Conservation (phyloP, 768 basidiomycete species). For the Xanthoconium purpureum region DNA sequence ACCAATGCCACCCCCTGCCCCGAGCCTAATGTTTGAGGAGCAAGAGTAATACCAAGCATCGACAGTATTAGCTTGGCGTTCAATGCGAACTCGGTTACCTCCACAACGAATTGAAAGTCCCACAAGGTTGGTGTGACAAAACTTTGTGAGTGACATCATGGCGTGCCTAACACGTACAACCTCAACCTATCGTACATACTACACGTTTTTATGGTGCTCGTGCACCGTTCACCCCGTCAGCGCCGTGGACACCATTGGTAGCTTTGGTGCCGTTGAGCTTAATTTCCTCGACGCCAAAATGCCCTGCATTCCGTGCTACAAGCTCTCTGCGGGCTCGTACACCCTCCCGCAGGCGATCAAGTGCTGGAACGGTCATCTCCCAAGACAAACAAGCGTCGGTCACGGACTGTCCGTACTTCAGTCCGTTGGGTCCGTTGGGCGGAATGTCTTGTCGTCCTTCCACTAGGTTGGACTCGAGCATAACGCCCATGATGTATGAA, state of each 20-base stretch:
- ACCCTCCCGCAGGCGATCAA: conserved; percentile 85
- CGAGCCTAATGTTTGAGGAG: not conserved
- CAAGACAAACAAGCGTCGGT: conserved; percentile 91
- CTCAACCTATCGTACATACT: too few relatives aligned
- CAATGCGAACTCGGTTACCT: not conserved
- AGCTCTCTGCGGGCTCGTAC: conserved; percentile 71
- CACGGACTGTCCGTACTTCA: conserved; percentile 83
- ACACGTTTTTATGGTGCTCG: not conserved
- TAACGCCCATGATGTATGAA: conserved; percentile 80
- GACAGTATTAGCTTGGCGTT: not conserved
- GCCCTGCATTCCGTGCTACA: conserved; percentile 34
- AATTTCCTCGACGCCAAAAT: conserved; percentile 7
- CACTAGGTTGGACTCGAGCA: conserved; percentile 91
- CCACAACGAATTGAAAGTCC: not conserved
- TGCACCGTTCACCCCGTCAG: conserved; percentile 19
- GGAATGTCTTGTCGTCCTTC: conserved; percentile 89
- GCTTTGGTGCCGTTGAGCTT: conserved; percentile 15
- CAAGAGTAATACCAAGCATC: not conserved
- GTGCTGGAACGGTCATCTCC: conserved; percentile 76
- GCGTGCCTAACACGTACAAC: not conserved
- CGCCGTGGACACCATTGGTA: conserved; percentile 19
- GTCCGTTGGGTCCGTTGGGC: conserved; percentile 59
- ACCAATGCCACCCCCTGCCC: not conserved
- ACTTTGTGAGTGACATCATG: conserved; percentile 8
- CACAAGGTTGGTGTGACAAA: not conserved